Evolutionary conservation across 129 eudicot species (phyloP).

Genomic region (Dittrichia graveolens): DNA sequence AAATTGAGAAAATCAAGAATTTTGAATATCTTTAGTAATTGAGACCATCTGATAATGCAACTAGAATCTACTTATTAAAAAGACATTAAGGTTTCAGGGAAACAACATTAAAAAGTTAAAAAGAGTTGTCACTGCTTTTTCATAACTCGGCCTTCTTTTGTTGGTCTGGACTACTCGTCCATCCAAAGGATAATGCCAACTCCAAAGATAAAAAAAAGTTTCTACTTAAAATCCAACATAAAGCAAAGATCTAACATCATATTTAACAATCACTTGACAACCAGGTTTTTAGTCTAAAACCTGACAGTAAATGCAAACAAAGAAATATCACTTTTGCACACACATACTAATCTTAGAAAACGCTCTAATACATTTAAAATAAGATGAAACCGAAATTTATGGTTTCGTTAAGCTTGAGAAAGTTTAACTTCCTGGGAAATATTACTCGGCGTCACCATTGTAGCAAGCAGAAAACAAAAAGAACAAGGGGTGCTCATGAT

Average conservation of each 20-base stretch:
- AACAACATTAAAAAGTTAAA: slow-evolving; percentile 6
- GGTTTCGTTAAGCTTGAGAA: neutral
- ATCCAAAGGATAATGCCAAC: neutral
- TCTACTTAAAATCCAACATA: neutral
- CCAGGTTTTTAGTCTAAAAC: neutral
- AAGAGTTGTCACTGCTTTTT: slow-evolving; percentile 17
- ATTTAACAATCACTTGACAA: slow-evolving; percentile 3
- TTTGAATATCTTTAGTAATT: slow-evolving; percentile 2
- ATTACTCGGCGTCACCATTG: neutral
- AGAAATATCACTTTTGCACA: neutral
- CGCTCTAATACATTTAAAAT: neutral
- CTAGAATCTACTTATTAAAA: slow-evolving; percentile 1
- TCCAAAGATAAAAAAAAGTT: neutral
- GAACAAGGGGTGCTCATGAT: too few relatives aligned
- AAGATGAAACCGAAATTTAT: neutral
- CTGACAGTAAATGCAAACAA: neutral
- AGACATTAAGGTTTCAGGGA: slow-evolving; percentile 10
- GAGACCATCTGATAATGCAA: neutral
- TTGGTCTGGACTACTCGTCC: neutral
- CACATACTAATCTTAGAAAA: slow-evolving; percentile 1
- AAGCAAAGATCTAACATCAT: slow-evolving; percentile 3
- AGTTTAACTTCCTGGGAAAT: neutral
- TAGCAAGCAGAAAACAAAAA: neutral
- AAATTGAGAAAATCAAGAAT: neutral
- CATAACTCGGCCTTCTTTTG: slow-evolving; percentile 10